Evolutionary conservation across 2,329 filamentous ascomycete genomes (phyloP).

Genomic region (Sclerotiophoma versabilis): DNA sequence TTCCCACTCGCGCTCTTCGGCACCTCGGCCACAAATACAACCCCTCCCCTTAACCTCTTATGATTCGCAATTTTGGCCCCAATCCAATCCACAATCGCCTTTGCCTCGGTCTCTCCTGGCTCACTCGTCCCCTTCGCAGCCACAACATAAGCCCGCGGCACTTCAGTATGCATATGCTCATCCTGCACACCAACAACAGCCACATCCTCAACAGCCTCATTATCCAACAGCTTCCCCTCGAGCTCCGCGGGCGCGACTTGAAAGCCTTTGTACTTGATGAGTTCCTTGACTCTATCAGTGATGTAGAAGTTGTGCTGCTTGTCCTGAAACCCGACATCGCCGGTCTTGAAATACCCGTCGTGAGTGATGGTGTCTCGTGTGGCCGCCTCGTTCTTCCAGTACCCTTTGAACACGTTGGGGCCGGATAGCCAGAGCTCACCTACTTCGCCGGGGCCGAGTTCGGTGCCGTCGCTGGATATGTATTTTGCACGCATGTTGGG

Average conservation of each 20-base stretch:
- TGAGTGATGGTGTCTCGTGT: constrained; percentile 72
- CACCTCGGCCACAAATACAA: constrained; percentile 55
- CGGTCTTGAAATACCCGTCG: constrained; percentile 66
- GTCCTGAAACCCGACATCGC: constrained; percentile 39
- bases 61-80: constrained; percentile 36
- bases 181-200: constrained; percentile 40
- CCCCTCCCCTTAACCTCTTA: constrained; percentile 38
- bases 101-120: constrained; percentile 25
- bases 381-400: constrained; percentile 74
- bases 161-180: constrained; percentile 35
- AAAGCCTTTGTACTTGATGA: constrained; percentile 45
- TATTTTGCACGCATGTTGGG: constrained; percentile 83
- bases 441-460: constrained; percentile 66
- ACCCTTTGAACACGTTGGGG: constrained; percentile 80
- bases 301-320: constrained; percentile 39
- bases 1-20: constrained; percentile 58
- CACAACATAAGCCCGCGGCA: constrained; percentile 40
- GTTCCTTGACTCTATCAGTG: constrained; percentile 40
- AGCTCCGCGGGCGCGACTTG: constrained; percentile 41
- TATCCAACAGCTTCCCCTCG: constrained; percentile 37
- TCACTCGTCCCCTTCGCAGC: constrained; percentile 16
- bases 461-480: constrained; percentile 65
- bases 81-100: constrained; percentile 27
- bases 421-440: constrained; percentile 72
- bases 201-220: constrained; percentile 33